Evolutionary conservation across 2,329 filamentous ascomycete genomes (phyloP).

Genomic region (Teratosphaeria destructans): DNA sequence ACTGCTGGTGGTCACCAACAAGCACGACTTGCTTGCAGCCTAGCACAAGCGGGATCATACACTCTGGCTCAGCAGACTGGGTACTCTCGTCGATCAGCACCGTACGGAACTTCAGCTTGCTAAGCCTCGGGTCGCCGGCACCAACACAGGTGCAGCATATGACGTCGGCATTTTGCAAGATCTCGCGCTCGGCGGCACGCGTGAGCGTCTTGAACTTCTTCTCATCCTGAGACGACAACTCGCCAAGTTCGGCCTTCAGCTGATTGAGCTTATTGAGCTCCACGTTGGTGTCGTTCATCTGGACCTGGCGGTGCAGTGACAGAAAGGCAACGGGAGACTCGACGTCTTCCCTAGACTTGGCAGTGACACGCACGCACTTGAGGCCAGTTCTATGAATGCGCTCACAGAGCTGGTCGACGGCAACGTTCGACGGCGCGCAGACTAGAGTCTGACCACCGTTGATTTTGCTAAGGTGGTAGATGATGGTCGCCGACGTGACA

Average conservation of each 20-base stretch:
- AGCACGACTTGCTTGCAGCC: slow-evolving; percentile 99
- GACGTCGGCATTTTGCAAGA: slow-evolving; percentile 88
- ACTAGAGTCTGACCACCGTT: slow-evolving; percentile 92
- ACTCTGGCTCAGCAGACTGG: slow-evolving; percentile 94
- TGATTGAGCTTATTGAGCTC: slow-evolving; percentile 87
- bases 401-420: slow-evolving; percentile 95
- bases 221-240: slow-evolving; percentile 89
- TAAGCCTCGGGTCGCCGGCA: slow-evolving; percentile 85
- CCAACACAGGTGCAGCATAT: slow-evolving; percentile 98
- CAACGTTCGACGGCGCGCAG: slow-evolving; percentile 95
- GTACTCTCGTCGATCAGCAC: slow-evolving; percentile 97
- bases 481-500: slow-evolving; percentile 95
- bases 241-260: slow-evolving; percentile 82
- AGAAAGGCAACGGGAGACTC: slow-evolving; percentile 96
- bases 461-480: slow-evolving; percentile 92
- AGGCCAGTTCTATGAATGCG: slow-evolving; percentile 88
- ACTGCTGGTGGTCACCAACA: slow-evolving; percentile 94
- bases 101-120: slow-evolving; percentile 97
- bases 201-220: slow-evolving; percentile 98
- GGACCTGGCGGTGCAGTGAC: slow-evolving; percentile 91
- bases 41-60: slow-evolving; percentile 94
- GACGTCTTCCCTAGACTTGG: slow-evolving; percentile 96
- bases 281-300: slow-evolving; percentile 88
- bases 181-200: slow-evolving; percentile 86
- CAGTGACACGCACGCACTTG: slow-evolving; percentile 95